Conservation (phyloP, 1,284 basidiomycete genomes). For the Exsudoporus floridanus region DNA sequence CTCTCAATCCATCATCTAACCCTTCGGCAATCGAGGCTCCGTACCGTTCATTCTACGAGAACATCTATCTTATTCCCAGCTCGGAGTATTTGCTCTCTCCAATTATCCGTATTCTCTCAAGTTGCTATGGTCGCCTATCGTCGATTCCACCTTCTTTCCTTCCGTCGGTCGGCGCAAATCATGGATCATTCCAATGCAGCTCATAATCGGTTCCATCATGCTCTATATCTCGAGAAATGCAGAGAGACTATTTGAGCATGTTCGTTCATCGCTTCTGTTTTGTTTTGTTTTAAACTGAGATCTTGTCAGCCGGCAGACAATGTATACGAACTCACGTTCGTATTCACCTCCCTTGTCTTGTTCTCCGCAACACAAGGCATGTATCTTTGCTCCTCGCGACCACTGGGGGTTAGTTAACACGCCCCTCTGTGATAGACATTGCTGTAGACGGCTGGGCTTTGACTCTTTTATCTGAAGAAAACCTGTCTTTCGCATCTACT, state of each 20-base stretch:
- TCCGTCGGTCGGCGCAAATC: slow-evolving; percentile 90
- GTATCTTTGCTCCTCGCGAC: slow-evolving; percentile 15
- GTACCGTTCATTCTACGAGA: slow-evolving; percentile 96
- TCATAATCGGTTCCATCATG: slow-evolving; percentile 86
- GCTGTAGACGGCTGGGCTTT: slow-evolving; percentile 99
- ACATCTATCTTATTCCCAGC: slow-evolving; percentile 93
- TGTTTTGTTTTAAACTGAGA: slow-evolving; percentile 12
- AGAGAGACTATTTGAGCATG: slow-evolving; percentile 79
- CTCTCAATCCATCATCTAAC: slow-evolving; percentile 5
- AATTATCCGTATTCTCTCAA: slow-evolving; percentile 98
- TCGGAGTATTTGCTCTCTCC: slow-evolving; percentile 92
- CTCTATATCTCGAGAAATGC: slow-evolving; percentile 84
- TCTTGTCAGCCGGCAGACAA: slow-evolving; percentile 73
- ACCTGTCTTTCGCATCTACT: slow-evolving; percentile 94
- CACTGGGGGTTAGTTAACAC: slow-evolving; percentile 7
- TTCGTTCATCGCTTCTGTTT: slow-evolving; percentile 39
- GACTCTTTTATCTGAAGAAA: slow-evolving; percentile 93
- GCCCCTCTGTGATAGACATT: slow-evolving; percentile 62
- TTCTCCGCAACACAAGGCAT: slow-evolving; percentile 96
- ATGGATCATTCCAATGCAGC: slow-evolving; percentile 98
- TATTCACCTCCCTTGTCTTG: slow-evolving; percentile 90
- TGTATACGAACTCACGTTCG: slow-evolving; percentile 76
- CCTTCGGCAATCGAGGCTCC: slow-evolving; percentile 61
- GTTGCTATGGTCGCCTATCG: slow-evolving; percentile 96
- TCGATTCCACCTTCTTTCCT: slow-evolving; percentile 86